These are phyloP conservation scores for Conticribra guillardii DNA, from an alignment of 108 stramenopile genomes.

Conservation along the genomic window DNA sequence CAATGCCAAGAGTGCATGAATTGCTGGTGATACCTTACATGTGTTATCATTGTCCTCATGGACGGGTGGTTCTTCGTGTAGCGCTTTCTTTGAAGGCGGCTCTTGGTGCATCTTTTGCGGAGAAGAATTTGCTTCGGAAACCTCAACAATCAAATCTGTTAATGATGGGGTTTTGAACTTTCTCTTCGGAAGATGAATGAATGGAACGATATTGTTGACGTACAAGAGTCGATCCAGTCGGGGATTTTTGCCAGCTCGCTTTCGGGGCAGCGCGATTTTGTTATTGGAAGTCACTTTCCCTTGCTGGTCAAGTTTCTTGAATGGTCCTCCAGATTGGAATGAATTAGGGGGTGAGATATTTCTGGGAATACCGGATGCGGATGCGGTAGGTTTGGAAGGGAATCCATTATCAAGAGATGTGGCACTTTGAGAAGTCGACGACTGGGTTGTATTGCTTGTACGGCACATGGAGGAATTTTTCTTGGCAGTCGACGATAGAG, in stretches of 20 bases:
- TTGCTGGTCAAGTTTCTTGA: too few relatives aligned
- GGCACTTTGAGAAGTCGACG: too few relatives aligned
- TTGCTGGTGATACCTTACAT: background rate
- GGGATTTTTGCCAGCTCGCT: conserved; percentile 6
- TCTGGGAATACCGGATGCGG: too few relatives aligned
- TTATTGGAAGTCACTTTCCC: background rate
- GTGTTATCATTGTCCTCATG: background rate
- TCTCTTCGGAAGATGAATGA: conserved; percentile 32
- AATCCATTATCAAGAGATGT: too few relatives aligned
- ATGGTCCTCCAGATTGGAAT: too few relatives aligned
- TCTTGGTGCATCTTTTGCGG: conserved; percentile 16
- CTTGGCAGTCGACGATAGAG: too few relatives aligned
- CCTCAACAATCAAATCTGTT: background rate
- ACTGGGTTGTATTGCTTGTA: too few relatives aligned
- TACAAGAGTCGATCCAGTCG: conserved; percentile 30
- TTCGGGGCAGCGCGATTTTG: background rate
- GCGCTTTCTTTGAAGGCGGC: background rate
- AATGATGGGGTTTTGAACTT: background rate
- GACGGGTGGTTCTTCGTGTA: background rate
- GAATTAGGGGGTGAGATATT: too few relatives aligned
- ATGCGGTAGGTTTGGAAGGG: too few relatives aligned
- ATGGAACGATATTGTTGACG: conserved; percentile 42
- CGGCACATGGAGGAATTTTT: too few relatives aligned
- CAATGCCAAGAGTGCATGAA: conserved; percentile 11
- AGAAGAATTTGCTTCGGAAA: background rate